phyloP scores from a whole-genome alignment of 352 stramenopile species.

The Globisporangium ultimum region DNA sequence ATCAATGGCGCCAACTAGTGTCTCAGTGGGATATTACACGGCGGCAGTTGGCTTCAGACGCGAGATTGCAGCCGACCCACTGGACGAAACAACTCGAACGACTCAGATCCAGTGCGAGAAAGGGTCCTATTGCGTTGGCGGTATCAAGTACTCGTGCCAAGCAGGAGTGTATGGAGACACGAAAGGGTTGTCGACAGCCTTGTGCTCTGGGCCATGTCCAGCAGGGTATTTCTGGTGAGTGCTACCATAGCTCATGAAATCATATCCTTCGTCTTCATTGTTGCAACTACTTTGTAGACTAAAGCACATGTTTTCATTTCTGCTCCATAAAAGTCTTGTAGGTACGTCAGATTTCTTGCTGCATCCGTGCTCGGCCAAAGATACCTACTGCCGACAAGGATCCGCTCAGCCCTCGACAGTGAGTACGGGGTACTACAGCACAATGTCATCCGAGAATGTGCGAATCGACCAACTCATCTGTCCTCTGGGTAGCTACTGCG shows the following conservation, averaged over 20 bases:
- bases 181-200: constrained; percentile 30
- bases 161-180: constrained; percentile 41
- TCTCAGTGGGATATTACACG: constrained; percentile 52
- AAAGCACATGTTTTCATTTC: neutral
- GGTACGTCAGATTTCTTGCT: constrained; percentile 36
- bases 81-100: constrained; percentile 39
- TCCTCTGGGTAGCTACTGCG: constrained; percentile 56
- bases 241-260: neutral
- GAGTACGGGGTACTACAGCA: constrained; percentile 44
- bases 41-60: constrained; percentile 6
- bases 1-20: constrained; percentile 33
- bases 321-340: constrained; percentile 23
- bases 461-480: constrained; percentile 54
- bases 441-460: constrained; percentile 25
- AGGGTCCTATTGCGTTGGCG: constrained; percentile 50
- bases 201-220: constrained; percentile 56
- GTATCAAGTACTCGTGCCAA: constrained; percentile 51
- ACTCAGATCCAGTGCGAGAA: constrained; percentile 46
- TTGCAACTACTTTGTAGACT: neutral
- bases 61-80: neutral
- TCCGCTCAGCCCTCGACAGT: constrained; percentile 35
- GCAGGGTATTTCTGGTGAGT: constrained; percentile 62
- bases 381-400: constrained; percentile 44
- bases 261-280: neutral
- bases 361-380: constrained; percentile 32